Conservation (phyloP, 352 stramenopile species). For the Pythium monospermum region DNA sequence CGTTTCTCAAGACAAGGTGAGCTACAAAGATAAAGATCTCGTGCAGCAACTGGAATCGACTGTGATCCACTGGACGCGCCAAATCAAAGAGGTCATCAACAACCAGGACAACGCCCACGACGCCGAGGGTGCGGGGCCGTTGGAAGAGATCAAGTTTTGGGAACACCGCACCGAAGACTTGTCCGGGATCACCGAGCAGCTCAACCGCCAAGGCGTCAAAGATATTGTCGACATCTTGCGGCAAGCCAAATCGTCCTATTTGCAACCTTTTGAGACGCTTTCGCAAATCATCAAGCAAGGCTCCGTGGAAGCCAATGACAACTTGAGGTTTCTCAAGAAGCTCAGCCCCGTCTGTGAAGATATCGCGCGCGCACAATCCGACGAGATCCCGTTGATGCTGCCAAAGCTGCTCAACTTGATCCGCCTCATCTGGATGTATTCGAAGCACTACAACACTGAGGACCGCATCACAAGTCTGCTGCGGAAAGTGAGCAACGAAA, state of each 20-base stretch:
- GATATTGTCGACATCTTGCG: slow-evolving; percentile 85
- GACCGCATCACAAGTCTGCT: slow-evolving; percentile 91
- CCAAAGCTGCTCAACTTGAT: slow-evolving; percentile 91
- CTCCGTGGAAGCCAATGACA: slow-evolving; percentile 91
- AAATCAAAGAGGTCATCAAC: slow-evolving; percentile 97
- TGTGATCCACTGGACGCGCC: slow-evolving; percentile 95
- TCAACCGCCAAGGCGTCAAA: slow-evolving; percentile 88
- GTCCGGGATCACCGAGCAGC: slow-evolving; percentile 91
- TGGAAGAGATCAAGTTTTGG: slow-evolving; percentile 97
- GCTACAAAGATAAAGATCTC: slow-evolving; percentile 92
- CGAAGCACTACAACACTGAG: slow-evolving; percentile 92
- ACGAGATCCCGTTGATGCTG: slow-evolving; percentile 88
- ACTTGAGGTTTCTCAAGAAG: slow-evolving; percentile 92
- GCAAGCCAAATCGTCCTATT: slow-evolving; percentile 90
- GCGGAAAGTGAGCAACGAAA: slow-evolving; percentile 94
- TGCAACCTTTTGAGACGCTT: slow-evolving; percentile 90
- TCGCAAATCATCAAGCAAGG: slow-evolving; percentile 92
- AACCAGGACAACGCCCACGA: slow-evolving; percentile 92
- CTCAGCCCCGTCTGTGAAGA: slow-evolving; percentile 89
- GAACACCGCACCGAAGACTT: slow-evolving; percentile 89
- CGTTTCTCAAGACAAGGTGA: slow-evolving; percentile 76
- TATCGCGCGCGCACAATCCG: slow-evolving; percentile 74
- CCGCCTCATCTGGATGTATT: slow-evolving; percentile 93
- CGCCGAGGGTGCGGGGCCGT: slow-evolving; percentile 84
- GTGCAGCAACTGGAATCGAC: slow-evolving; percentile 95